Evolutionary conservation across 2,329 filamentous ascomycete species (phyloP).

Genomic region (Paecilomyces dactylethromorphus): DNA sequence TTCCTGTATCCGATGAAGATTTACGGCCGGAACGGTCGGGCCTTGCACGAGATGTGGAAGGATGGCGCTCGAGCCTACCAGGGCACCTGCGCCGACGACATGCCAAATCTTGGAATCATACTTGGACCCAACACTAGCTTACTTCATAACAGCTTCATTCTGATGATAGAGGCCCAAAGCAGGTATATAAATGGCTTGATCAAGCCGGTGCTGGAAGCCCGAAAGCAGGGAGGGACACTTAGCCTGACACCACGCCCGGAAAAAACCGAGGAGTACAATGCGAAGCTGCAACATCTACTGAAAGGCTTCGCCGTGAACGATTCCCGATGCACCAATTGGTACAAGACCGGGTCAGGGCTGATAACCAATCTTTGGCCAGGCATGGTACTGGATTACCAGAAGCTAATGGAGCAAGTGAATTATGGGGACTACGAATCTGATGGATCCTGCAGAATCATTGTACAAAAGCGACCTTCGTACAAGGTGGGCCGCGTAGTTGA

Average conservation of each 20-base stretch:
- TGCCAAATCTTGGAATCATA: slow-evolving; percentile 53
- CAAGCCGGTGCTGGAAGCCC: slow-evolving; percentile 41
- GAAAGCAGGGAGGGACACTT: slow-evolving; percentile 33
- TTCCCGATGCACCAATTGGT: slow-evolving; percentile 50
- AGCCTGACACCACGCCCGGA: slow-evolving; percentile 39
- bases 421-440: no score
- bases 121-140: slow-evolving; percentile 54
- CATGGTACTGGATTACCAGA: slow-evolving; percentile 52
- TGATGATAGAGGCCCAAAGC: slow-evolving; percentile 57
- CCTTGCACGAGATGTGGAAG: slow-evolving; percentile 48
- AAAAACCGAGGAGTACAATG: slow-evolving; percentile 40
- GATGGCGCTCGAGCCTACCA: slow-evolving; percentile 46
- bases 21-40: slow-evolving; percentile 36
- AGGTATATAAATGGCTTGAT: slow-evolving; percentile 50
- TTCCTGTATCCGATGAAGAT: slow-evolving; percentile 55
- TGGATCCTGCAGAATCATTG: no score
- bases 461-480: no score
- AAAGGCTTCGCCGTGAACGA: slow-evolving; percentile 46
- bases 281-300: slow-evolving; percentile 39
- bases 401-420: no score
- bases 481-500: no score
- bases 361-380: slow-evolving; percentile 54
- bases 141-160: slow-evolving; percentile 52
- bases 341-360: slow-evolving; percentile 47
- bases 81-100: slow-evolving; percentile 44